Evolutionary conservation across 352 stramenopile species (phyloP), one percentile per base, ranked within the genome.

Genomic region (Phytophthora lateralis): DNA sequence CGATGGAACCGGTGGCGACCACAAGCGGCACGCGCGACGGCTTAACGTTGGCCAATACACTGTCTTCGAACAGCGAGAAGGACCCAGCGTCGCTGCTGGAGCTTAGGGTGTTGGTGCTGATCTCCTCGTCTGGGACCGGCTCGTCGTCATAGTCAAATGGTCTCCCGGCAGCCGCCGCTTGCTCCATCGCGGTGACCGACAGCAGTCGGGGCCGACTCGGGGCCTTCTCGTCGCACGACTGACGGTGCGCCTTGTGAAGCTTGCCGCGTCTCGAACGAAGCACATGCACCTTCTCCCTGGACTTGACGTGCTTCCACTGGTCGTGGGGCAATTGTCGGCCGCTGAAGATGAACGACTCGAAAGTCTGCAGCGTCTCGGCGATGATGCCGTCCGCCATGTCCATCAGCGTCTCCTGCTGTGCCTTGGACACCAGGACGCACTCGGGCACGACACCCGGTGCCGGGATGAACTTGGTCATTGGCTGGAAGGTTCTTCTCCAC

Each of bases 371-470:
- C 15, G 73, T 79, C 50, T 78, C 76, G 41, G 70, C 71, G 37
- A 85, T 66, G 55, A 85, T 69, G 29, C 57, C 62, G 38, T 82
- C 73, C 15, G 73, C 69, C 49, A 73, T 61, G 55, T 77, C 63
- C 39, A 66, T 62, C 47, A 85, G 55, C 44, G 61, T 64, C 9
- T 65, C 59, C 53, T 83, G 63, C 20, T 80, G 54, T 6, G 53
- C 51, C 17, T 49, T 41, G 38, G 50, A 39, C 42, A 49, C 2
- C 9, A 35, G 32, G 14, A 69, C 46, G 24, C 54, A 54, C 11
- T 69, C 60, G 39, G 60, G 60, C 17, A 69, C 47, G 30, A 46
- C 47, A 2, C 61, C 61, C 38, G 60, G 29, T 12, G 38, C 32
- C 6, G 18, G 52, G 20, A 44, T 27, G 38, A 39, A 44, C 26